Evolutionary conservation across 306 rosid genomes (phyloP).

Genomic region (Casuarina equisetifolia): DNA sequence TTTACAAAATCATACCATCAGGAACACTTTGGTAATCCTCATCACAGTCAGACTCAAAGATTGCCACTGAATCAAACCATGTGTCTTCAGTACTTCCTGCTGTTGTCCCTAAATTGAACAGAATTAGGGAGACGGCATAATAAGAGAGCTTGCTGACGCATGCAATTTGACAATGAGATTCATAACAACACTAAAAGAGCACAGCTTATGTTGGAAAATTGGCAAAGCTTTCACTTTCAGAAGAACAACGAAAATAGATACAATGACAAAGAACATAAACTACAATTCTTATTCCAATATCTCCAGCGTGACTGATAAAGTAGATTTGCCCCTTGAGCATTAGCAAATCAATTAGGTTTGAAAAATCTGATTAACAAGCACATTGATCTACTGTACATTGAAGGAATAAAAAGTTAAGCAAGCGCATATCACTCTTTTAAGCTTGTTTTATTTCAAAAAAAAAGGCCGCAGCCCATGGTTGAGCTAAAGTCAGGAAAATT

Average conservation of each 20-base stretch:
- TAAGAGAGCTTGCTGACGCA: neutral
- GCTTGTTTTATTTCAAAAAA: neutral
- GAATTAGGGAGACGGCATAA: neutral
- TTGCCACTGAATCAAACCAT: constrained; percentile 78
- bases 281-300: neutral
- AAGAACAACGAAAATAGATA: neutral
- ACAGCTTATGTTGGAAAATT: neutral
- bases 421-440: neutral
- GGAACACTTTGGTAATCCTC: constrained; percentile 86
- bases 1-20: constrained; percentile 54
- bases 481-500: neutral
- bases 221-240: neutral
- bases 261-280: neutral
- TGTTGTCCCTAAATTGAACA: constrained; percentile 24
- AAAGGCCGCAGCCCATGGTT: neutral
- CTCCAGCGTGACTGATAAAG: neutral
- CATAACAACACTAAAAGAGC: neutral
- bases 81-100: constrained; percentile 65
- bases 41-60: constrained; percentile 84
- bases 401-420: neutral
- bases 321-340: neutral
- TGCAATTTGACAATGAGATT: constrained; percentile 3
- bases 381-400: neutral
- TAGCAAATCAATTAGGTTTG: neutral
- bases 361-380: neutral